Percentiles rank a stretch among this genome's conserved stretches.
Evolutionary conservation across 768 basidiomycete species (phyloP).

Genomic region (Daedaleopsis sinensis): DNA sequence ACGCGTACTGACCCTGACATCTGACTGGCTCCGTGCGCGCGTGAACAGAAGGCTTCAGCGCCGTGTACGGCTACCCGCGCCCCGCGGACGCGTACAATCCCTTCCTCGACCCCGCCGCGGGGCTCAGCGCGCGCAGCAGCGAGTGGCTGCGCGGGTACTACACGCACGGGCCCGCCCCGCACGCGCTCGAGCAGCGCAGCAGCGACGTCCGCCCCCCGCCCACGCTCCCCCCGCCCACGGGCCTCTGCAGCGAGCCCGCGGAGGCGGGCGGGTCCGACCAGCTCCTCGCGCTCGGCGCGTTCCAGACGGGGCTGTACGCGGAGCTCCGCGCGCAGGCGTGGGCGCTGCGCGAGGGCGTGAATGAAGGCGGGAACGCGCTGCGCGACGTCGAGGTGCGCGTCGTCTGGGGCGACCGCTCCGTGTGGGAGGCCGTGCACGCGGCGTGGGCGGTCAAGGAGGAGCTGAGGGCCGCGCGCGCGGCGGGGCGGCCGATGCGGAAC

Average conservation of each 20-base stretch:
- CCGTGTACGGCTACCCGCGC: slow-evolving; percentile 5
- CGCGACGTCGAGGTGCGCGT: slow-evolving; percentile 9
- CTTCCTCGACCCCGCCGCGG: neutral
- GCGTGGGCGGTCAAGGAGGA: slow-evolving; percentile 1
- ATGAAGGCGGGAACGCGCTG: neutral
- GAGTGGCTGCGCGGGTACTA: slow-evolving; percentile 14
- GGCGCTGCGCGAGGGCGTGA: neutral
- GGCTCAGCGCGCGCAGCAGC: neutral
- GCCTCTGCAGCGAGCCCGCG: slow-evolving; percentile 5
- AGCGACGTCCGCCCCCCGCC: slow-evolving; percentile 10
- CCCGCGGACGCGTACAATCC: slow-evolving; percentile 3
- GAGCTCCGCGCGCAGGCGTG: neutral
- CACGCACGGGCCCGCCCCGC: slow-evolving; percentile 9
- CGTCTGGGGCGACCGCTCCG: slow-evolving; percentile 9
- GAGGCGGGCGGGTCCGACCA: slow-evolving; percentile 19
- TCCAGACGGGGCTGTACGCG: slow-evolving; percentile 8
- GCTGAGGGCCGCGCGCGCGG: slow-evolving; percentile 3
- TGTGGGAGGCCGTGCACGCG: slow-evolving; percentile 3
- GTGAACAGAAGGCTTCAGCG: neutral
- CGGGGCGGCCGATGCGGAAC: neutral
- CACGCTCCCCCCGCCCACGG: slow-evolving; percentile 10
- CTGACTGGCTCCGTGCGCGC: neutral
- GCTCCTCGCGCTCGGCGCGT: slow-evolving; percentile 11
- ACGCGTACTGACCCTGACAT: neutral
- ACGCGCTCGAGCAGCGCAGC: slow-evolving; percentile 13